Evolutionary conservation across 164 flowering plant genomes (phyloP), one percentile per base, ranked within the genome.

Genomic region (Amborella trichopoda): DNA sequence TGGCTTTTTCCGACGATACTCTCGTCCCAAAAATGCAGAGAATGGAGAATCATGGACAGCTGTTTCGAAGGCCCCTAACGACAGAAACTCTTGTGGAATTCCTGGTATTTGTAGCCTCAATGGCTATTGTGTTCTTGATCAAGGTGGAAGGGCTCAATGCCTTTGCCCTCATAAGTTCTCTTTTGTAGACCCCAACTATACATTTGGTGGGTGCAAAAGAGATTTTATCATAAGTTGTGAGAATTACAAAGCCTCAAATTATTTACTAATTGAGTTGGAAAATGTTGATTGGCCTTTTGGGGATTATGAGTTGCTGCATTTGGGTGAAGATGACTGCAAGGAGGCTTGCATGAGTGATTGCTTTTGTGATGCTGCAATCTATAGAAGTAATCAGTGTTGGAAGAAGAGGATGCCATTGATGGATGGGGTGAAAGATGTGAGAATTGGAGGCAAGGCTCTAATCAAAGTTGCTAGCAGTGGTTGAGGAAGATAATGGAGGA

Each of bases 371-470:
- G 69, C 56, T 3, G 75, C 64, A 2, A 37, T 63, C 30, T 53
- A 28, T 14, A 16, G 28, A 28, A 18, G 5, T 12, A 33, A 55
- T 11, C 17, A 5, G 3, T 73, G 78, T 28, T 73, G 68, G 68
- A 69, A 64, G 65, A 73, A 73, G 68, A 69, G 54, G 53, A 22
- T 67, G 4, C 78, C 74, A 0, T 66, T 60, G 6, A n/a, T n/a
- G n/a, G n/a, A n/a, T n/a, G n/a, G n/a, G n/a, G n/a, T n/a, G n/a
- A n/a, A n/a, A n/a, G n/a, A n/a, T n/a, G n/a, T n/a, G n/a, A n/a
- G n/a, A n/a, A n/a, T n/a, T n/a, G n/a, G n/a, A n/a, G n/a, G n/a
- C n/a, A n/a, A n/a, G n/a, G n/a, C n/a, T n/a, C n/a, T n/a, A n/a
- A n/a, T n/a, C n/a, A n/a, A n/a, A n/a, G n/a, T n/a, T n/a, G n/a